Base-by-base conservation (phyloP, 1,284 basidiomycete species). In the Ustilago bromivora region DNA sequence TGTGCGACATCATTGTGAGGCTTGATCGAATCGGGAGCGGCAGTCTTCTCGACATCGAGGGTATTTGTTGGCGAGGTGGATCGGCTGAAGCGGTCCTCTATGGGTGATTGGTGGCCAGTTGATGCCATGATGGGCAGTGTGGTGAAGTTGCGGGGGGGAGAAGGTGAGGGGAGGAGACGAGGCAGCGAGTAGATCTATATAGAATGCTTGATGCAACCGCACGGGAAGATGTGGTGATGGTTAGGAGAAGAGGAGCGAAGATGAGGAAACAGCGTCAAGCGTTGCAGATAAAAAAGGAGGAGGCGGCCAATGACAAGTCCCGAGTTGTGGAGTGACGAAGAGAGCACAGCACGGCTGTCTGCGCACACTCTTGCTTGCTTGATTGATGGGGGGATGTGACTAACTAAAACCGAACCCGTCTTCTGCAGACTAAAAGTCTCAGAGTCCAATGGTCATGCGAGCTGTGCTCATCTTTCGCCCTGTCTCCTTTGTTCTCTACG, bases 11-110 rank as follows among this genome's bases (percentile, higher is more conserved):
- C 61, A 17, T 68, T 65, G 32, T 61, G 51, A 6, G 54, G 41
- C 56, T 65, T 54, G 63, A 70, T 75, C 11, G 47, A 11, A 53
- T 75, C 72, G 17, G 31, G 55, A 41, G 40, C 51, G 11, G 31
- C 58, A 7, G 54, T 61, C 62, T 72, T 72, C 46, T 76, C 74
- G 55, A 66, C 61, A n/a, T 76, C 74, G 54, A 55, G 61, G 10
- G 68, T 64, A 8, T 64, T 65, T 5, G 64, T 58, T n/a, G 67
- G 73, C 15, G 73, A 76, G 36, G 61, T 57, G 6, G 73, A 55
- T 8, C 73, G 61, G 53, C 64, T 71, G 9, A 65, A 71, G 2
- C 65, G 64, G 51, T 71, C 73, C 32, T 28, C 68, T 15, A 60
- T 8, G 12, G 67, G 62, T 13, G 72, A 54, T 2, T 38, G 63